Evolutionary conservation across 73 alveolate species (phyloP).

Genomic region (Paramecium biaurelia): DNA sequence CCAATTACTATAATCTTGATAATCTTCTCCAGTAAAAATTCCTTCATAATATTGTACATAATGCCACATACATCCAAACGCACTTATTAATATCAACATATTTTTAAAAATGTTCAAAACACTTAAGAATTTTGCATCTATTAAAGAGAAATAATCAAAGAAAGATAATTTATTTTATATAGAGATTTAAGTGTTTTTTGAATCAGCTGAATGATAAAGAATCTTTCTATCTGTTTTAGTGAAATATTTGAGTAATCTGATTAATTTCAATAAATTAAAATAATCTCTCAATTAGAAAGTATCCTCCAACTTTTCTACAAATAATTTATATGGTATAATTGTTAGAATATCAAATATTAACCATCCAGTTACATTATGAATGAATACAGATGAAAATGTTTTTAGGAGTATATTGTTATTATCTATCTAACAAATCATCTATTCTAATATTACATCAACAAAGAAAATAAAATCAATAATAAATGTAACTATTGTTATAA

Average conservation of each 20-base stretch:
- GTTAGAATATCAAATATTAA: conserved; percentile 23
- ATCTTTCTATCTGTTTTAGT: background rate
- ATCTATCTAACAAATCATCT: conserved; percentile 11
- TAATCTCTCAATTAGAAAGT: background rate
- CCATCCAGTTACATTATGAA: conserved; percentile 37
- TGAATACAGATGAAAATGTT: background rate
- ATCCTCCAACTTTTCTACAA: background rate
- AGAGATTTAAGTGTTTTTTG: background rate
- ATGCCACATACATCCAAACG: conserved; percentile 44
- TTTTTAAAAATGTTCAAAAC: background rate
- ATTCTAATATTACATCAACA: background rate
- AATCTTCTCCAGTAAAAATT: background rate
- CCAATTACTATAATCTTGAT: background rate
- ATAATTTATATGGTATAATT: conserved; percentile 10
- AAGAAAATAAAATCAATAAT: background rate
- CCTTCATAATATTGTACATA: background rate
- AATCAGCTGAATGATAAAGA: background rate
- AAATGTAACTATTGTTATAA: background rate
- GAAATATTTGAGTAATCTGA: background rate
- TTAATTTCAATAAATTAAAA: background rate
- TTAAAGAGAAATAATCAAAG: background rate
- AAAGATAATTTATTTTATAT: background rate
- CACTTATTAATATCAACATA: background rate
- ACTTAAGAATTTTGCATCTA: background rate
- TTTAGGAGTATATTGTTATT: background rate